Conservation (phyloP, 345 rosid genomes). For the Eutrema yunnanense region DNA sequence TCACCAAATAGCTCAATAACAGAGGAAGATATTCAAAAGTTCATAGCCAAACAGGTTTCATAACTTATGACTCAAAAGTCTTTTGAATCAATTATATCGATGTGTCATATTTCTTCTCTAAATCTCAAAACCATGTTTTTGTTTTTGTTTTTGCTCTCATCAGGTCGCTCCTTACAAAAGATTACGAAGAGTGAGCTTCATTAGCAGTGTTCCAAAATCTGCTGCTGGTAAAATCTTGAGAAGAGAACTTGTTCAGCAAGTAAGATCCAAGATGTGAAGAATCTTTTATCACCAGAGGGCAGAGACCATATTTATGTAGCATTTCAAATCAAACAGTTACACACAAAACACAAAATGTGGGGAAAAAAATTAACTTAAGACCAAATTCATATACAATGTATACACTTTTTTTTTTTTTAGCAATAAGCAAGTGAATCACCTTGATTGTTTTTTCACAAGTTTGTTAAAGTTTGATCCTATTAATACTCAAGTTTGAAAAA, state of each 20-base stretch:
- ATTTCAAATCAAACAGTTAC: background rate
- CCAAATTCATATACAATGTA: background rate
- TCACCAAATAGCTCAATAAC: constrained; percentile 58
- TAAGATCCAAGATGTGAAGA: constrained; percentile 59
- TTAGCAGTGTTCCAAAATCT: constrained; percentile 63
- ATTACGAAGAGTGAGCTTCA: constrained; percentile 59
- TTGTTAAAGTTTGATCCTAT: too few relatives aligned
- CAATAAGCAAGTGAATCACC: too few relatives aligned
- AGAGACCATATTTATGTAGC: background rate
- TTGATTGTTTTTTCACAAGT: too few relatives aligned
- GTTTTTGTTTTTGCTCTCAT: background rate
- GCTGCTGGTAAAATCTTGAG: constrained; percentile 84
- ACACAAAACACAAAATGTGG: background rate
- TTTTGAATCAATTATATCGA: background rate
- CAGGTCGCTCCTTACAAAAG: constrained; percentile 92
- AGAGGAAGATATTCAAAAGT: constrained; percentile 54
- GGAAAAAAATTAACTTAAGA: background rate
- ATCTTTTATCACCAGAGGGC: background rate
- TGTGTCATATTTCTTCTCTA: background rate
- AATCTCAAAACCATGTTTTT: background rate
- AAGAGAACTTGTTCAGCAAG: constrained; percentile 63
- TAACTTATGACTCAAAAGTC: background rate
- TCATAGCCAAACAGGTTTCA: constrained; percentile 70
- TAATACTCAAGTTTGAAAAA: background rate
- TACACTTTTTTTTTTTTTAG: too few relatives aligned